phyloP scores from a whole-genome alignment of 305 asterid species.

The Solanum hybrid region DNA sequence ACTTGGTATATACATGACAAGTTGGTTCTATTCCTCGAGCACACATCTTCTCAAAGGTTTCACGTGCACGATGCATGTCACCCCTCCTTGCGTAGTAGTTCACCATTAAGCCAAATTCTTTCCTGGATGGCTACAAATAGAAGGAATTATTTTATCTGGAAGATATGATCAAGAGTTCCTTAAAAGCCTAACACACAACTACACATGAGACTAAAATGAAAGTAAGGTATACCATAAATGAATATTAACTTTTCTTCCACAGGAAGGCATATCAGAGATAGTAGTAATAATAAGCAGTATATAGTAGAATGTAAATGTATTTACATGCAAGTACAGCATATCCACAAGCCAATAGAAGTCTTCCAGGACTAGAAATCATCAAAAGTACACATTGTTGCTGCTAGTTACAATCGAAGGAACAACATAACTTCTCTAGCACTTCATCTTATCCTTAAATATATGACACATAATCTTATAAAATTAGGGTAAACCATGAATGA shows the following conservation, averaged over 20 bases:
- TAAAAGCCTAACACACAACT: neutral
- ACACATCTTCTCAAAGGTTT: constrained; percentile 90
- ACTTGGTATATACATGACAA: constrained; percentile 87
- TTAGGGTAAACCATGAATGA: neutral
- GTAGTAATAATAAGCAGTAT: neutral
- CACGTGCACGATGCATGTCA: constrained; percentile 94
- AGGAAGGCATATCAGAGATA: neutral
- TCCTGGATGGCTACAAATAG: constrained; percentile 85
- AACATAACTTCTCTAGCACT: neutral
- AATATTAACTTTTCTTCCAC: neutral
- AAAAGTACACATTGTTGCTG: neutral
- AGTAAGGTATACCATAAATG: neutral
- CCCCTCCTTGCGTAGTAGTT: constrained; percentile 91
- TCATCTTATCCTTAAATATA: neutral
- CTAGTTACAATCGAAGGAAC: neutral
- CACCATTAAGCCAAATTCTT: constrained; percentile 90
- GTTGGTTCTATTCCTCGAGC: constrained; percentile 91
- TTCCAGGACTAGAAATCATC: neutral
- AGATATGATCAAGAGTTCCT: neutral
- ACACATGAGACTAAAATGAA: neutral
- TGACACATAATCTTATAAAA: neutral
- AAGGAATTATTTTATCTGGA: constrained; percentile 1
- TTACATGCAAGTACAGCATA: neutral
- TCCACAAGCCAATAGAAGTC: neutral
- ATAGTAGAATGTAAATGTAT: neutral